Evolutionary conservation across 257 asterid species (phyloP).

Genomic region (Verbascum thapsus): DNA sequence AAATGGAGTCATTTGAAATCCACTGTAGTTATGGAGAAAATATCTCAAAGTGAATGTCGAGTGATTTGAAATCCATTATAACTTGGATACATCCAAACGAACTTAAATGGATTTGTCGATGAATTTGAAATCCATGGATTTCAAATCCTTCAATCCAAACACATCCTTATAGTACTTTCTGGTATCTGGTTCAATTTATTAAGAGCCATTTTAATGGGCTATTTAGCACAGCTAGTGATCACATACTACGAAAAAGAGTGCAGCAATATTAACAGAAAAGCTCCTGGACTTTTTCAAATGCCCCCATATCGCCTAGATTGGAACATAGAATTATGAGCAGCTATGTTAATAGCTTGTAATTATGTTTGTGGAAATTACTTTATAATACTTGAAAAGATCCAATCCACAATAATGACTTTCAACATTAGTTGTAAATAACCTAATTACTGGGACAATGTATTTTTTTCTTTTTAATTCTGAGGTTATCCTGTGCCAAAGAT

Average conservation of each 20-base stretch:
- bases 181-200: neutral
- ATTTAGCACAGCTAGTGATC: slow-evolving; percentile 9
- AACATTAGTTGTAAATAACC: neutral
- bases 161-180: too few species aligned
- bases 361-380: slow-evolving; percentile 8
- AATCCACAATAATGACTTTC: neutral
- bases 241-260: neutral
- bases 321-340: neutral
- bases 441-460: neutral
- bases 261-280: neutral
- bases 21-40: too few species aligned
- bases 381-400: too few species aligned
- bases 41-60: too few species aligned
- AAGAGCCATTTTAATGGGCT: neutral
- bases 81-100: too few species aligned
- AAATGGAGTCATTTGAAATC: too few species aligned
- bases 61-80: too few species aligned
- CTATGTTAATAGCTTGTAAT: neutral
- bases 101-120: too few species aligned
- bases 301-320: neutral
- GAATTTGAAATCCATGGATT: too few species aligned
- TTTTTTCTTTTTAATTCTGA: slow-evolving; percentile 3
- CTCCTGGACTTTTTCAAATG: neutral
- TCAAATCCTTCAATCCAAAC: too few species aligned
- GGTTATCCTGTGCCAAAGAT: neutral